Base-by-base conservation (phyloP, 768 basidiomycete species). In the Boletus rubescentipes region DNA sequence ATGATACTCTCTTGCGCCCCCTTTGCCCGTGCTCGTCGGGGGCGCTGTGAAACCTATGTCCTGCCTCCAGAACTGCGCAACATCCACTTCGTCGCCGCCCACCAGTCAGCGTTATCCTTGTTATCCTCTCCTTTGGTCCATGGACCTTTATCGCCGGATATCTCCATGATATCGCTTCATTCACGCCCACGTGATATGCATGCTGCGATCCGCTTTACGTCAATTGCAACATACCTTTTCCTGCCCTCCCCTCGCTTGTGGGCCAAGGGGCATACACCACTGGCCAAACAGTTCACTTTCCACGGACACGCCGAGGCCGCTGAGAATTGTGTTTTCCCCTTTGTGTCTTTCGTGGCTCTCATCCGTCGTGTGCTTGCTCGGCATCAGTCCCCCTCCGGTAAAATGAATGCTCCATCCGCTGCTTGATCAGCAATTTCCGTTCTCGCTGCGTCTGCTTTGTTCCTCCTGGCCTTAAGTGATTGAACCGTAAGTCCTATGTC, bases 181-280 rank as follows among this genome's bases (percentile, higher is more conserved):
- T 40, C 6, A 3, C 18, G 4, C 14, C 58, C 64, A 62, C 58
- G 62, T 59, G 61, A 55, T 55, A 2, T 53, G 39, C 61, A 55
- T 45, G 42, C 47, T 55, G 55, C 58, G 55, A 60, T 66, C 54
- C 60, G 55, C 49, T 51, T 68, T 64, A 68, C 67, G 67, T 68
- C 67, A 68, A 58, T 46, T 26, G 5, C 45, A 56, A 62, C 67
- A 69, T 62, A 61, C 67, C 60, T 43, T 54, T 62, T 49, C 67
- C 67, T 68, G 67, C 67, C 65, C 59, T 57, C 53, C 44, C 43
- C 53, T 67, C 67, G 66, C 64, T 67, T 69, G 59, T 63, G 66
- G 65, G 61, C 57, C 58, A 62, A 62, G 59, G 60, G 67, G 58
- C 54, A 40, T 34, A 57, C 55, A 53, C 42, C 45, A 51, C 10